These are phyloP conservation scores for Rhododendron griersonianum DNA, from an alignment of 148 eudicot species.

Conservation along the genomic window DNA sequence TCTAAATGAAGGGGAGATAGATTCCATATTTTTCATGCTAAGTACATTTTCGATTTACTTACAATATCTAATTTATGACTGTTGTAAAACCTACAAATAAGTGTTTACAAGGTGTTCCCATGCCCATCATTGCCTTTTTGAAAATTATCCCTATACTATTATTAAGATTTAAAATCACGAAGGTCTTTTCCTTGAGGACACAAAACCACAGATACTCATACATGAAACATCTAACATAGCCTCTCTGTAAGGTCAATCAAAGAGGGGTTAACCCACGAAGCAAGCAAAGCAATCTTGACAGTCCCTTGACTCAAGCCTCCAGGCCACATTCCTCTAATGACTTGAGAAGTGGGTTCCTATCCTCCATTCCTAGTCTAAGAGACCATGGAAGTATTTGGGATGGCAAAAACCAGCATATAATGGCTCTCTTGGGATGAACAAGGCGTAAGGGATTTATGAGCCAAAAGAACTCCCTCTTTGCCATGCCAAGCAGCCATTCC, in stretches of 20 bases:
- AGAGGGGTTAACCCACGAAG: neutral
- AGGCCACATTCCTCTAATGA: neutral
- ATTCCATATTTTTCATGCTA: neutral
- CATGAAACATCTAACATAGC: neutral
- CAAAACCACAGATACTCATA: neutral
- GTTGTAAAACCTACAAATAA: neutral
- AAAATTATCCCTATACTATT: neutral
- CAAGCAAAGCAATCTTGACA: neutral
- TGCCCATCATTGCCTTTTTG: neutral
- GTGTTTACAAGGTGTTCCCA: neutral
- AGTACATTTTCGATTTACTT: neutral
- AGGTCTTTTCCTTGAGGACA: neutral
- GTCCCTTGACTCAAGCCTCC: neutral
- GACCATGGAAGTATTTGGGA: neutral
- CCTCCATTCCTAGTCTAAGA: neutral
- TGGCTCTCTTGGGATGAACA: neutral
- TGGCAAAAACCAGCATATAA: neutral
- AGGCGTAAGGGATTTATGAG: neutral
- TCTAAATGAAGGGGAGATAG: neutral
- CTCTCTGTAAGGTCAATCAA: neutral
- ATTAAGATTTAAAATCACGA: neutral
- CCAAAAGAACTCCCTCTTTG: neutral
- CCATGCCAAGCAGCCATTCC: neutral
- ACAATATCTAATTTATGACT: neutral
- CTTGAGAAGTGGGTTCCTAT: neutral